Conservation (phyloP, 495 filamentous ascomycete species). For the Xeromyces bisporus region DNA sequence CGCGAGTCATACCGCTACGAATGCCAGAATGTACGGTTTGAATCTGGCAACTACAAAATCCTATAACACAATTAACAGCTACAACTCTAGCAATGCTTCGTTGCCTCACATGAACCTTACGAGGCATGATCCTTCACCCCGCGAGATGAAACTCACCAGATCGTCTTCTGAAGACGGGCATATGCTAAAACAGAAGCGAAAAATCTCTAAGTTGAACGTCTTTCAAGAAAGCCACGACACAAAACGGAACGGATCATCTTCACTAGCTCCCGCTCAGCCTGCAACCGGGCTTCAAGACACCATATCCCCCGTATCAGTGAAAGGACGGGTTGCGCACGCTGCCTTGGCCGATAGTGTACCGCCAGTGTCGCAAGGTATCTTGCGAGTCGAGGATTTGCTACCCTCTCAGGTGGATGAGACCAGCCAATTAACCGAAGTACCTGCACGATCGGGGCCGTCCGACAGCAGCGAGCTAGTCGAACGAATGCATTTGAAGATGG, state of each 20-base stretch:
- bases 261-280: constrained; percentile 3
- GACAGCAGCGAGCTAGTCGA: too few species aligned
- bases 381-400: too few species aligned
- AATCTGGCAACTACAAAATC: constrained; percentile 10
- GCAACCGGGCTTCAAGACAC: constrained; percentile 21
- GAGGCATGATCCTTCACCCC: too few species aligned
- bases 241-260: constrained; percentile 7
- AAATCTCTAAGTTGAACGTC: constrained; percentile 58
- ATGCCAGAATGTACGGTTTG: too few species aligned
- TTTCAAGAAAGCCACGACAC: constrained; percentile 42
- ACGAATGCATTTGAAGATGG: too few species aligned
- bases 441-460: too few species aligned
- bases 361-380: constrained; percentile 46
- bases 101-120: constrained; percentile 3
- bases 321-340: constrained; percentile 56
- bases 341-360: constrained; percentile 65
- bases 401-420: too few species aligned
- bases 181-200: constrained; percentile 17
- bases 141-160: too few species aligned
- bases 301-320: constrained; percentile 18
- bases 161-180: too few species aligned
- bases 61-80: constrained; percentile 13
- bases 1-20: too few species aligned
- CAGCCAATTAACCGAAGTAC: too few species aligned
- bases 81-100: constrained; percentile 10